Evolutionary conservation across 2,329 filamentous ascomycete genomes (phyloP), one percentile per base, ranked within the genome.

Genomic region (Biscogniauxia mediterranea): DNA sequence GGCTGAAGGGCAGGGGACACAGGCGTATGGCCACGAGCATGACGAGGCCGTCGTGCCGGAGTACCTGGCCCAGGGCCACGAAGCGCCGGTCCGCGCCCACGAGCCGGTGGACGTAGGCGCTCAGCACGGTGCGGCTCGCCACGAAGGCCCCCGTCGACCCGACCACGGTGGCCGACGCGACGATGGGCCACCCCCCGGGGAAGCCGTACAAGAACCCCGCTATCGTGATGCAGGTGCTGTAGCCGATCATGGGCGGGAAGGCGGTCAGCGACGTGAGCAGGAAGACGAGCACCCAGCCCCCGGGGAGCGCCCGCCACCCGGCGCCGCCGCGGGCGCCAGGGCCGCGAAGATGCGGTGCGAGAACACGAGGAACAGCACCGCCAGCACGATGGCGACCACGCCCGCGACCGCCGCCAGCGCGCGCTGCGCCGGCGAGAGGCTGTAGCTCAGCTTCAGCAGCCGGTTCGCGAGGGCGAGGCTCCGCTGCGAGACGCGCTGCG

Each of bases 1-100:
- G 80, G 57, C 91, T 95, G 75, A 96, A 99, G 15, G 95, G 95
- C 62, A 99, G 75, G 1, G 95, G 95, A 71, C 94, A 98, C 66
- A 98, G 84, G 28, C 95, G 86, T 69, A 99, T 95, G 84, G 95
- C 96, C 64, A 92, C 89, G 53, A 99, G 83, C 58, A 98, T 87
- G 70, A 92, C 90, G 56, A 99, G 77, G 0, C 95, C 95, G 71
- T 99, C 95, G 71, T 91, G 89, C 66, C 96, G 92, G 64, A 99
- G 81, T 7, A 95, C 95, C 70, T 97, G 84, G 21, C 91, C 86
- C 25, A 99, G 83, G 4, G 95, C 95, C 9, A 95, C 87, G 74
- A 99, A 99, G 57, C 93, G 86, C 73, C 87, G 89, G 77, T 99
- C 94, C 66, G 84, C 83, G 60, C 91, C 91, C 55, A 97, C 89